Conservation (phyloP, 2,329 filamentous ascomycete species). For the Zymoseptoria crescenta region DNA sequence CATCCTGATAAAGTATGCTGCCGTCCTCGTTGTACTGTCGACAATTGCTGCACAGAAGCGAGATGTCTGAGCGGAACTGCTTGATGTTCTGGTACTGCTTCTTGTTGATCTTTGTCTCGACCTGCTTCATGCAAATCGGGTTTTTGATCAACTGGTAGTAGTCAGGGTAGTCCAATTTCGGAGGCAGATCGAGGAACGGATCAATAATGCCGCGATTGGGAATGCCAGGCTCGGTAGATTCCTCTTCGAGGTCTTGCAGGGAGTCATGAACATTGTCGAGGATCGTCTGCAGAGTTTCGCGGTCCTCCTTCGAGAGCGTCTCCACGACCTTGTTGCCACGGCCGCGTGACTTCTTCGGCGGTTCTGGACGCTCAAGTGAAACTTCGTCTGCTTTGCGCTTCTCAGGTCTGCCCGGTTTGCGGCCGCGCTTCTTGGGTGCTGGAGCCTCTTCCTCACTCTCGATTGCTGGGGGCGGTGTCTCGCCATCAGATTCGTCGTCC, state of each 20-base stretch:
- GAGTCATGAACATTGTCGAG: constrained; percentile 69
- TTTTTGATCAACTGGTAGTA: constrained; percentile 91
- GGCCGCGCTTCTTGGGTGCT: constrained; percentile 65
- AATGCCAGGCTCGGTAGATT: constrained; percentile 50
- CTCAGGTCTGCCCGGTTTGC: constrained; percentile 59
- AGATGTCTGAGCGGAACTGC: constrained; percentile 76
- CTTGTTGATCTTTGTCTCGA: constrained; percentile 90
- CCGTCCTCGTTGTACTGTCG: constrained; percentile 95
- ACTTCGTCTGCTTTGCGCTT: constrained; percentile 83
- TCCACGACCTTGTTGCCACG: constrained; percentile 62
- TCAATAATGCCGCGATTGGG: constrained; percentile 77
- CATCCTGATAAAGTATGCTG: constrained; percentile 85
- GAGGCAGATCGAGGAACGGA: constrained; percentile 85
- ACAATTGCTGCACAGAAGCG: constrained; percentile 80
- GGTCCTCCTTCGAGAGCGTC: constrained; percentile 60
- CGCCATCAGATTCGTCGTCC: constrained; percentile 48
- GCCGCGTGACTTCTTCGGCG: constrained; percentile 69
- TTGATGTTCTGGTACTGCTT: constrained; percentile 79
- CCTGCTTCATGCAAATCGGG: constrained; percentile 93
- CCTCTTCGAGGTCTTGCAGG: constrained; percentile 77
- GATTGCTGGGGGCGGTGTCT: constrained; percentile 69
- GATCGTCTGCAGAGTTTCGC: constrained; percentile 70
- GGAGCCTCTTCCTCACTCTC: constrained; percentile 70
- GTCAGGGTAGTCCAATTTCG: constrained; percentile 82
- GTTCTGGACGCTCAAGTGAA: constrained; percentile 56